A percentile compares a stretch with the other conserved stretches of the same genome.
These are phyloP conservation scores for Trifolium subterraneum DNA, from an alignment of 306 rosid species.

Conservation along the genomic window DNA sequence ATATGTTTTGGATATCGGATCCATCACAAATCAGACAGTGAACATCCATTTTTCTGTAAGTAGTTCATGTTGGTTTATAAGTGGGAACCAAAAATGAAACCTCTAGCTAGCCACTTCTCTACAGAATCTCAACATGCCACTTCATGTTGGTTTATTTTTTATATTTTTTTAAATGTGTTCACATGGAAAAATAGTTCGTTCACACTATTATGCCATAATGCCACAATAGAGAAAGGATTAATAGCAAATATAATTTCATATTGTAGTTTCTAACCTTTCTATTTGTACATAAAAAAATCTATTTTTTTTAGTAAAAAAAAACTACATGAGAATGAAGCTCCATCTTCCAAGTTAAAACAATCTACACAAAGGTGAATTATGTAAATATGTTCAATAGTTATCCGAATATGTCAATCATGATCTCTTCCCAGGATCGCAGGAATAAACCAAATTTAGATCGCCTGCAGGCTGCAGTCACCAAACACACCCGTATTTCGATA, in stretches of 20 bases:
- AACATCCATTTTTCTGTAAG: too few relatives aligned
- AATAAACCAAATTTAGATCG: neutral
- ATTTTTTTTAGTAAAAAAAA: too few relatives aligned
- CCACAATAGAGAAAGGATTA: neutral
- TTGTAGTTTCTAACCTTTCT: too few relatives aligned
- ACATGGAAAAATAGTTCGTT: neutral
- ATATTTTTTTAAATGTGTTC: neutral
- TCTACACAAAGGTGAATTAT: slow-evolving; percentile 6
- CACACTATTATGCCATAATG: neutral
- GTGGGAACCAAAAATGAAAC: too few relatives aligned
- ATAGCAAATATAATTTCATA: neutral
- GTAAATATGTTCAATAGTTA: slow-evolving; percentile 14
- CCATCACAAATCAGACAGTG: too few relatives aligned
- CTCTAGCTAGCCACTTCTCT: too few relatives aligned
- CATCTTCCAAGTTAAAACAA: neutral
- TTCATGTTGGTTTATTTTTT: neutral
- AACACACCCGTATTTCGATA: neutral
- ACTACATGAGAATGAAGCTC: slow-evolving; percentile 29
- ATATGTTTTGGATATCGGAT: too few relatives aligned
- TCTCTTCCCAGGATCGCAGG: neutral
- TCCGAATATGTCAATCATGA: slow-evolving; percentile 3
- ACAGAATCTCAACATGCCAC: neutral
- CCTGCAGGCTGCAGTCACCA: neutral
- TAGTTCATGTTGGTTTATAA: too few relatives aligned
- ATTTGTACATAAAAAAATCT: too few relatives aligned